Evolutionary conservation across 768 basidiomycete species (phyloP), one percentile per base, ranked within the genome.

Genomic region (Crepidotus variabilis): DNA sequence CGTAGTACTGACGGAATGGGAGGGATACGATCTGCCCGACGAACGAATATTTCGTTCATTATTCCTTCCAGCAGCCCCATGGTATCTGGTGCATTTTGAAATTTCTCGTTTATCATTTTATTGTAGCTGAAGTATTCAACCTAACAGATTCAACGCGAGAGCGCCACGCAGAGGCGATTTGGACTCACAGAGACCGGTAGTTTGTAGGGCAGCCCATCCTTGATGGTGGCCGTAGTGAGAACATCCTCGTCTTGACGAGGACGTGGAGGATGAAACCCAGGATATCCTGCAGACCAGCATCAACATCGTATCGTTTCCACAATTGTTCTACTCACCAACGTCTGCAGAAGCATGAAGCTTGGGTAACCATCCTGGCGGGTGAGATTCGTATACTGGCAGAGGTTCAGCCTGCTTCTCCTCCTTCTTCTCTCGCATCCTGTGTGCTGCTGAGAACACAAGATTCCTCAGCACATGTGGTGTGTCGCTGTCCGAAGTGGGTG

Each of bases 181-280:
- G 9, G 21, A 70, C 84, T 60, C 64, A 91, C 90, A 33, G 79
- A 73, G 45, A 92, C 84, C 24, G 82, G 75, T 13, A 75, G 72
- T 5, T 70, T 65, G 22, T 86, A 71, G 11, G 71, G 65, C 58
- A 87, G 85, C 0, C 92, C 92, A 65, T 78, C 78, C 72, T 84
- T 84, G 33, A 92, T 77, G 61, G 84, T 86, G 0, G 65, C 59
- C 45, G 84, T 81, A 0, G 88, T 84, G 45, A 94, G 71, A 1
- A 81, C 64, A 62, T 92, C 90, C 67, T 93, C 91, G 54, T 87
- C 85, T 66, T 91, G 88, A 5, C 82, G 79, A 16, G 86, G 82
- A 39, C 80, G 78, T 6, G 92, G 89, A 46, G 92, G 92, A 65
- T 85, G 78, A 62, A 88, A 92, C 10, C 89, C 88, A 54, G 80